Evolutionary conservation across 345 rosid genomes (phyloP).

Genomic region (Streptanthus diversifolius): DNA sequence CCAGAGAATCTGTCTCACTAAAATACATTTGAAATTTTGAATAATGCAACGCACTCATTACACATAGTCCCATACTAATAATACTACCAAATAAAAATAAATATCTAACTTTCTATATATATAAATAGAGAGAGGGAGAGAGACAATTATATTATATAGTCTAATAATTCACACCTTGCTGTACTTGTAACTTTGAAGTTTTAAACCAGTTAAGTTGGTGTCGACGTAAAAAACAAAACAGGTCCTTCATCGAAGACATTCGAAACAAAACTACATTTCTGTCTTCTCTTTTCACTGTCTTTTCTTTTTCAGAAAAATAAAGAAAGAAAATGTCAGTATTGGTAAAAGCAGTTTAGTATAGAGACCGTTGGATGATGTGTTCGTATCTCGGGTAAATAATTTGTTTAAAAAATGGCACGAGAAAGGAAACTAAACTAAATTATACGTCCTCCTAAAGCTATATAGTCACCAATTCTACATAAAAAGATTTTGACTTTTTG

Average conservation of each 20-base stretch:
- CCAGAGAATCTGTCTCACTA: conserved; percentile 36
- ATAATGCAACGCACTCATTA: conserved; percentile 27
- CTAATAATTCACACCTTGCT: conserved; percentile 21
- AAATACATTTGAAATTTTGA: conserved; percentile 24
- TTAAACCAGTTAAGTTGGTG: conserved; percentile 21
- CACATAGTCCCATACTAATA: conserved; percentile 26
- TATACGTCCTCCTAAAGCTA: conserved; percentile 58
- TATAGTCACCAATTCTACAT: conserved; percentile 64
- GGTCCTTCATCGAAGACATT: conserved; percentile 20
- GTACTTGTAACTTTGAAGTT: conserved; percentile 26
- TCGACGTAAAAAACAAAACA: conserved; percentile 31
- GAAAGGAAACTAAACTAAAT: conserved; percentile 2
- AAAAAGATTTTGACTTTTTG: conserved; percentile 8
- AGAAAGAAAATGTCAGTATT: neutral
- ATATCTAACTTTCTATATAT: neutral
- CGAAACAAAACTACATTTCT: conserved; percentile 21
- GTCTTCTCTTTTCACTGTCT: conserved; percentile 34
- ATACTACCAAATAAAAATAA: conserved; percentile 27
- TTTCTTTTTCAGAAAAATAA: neutral
- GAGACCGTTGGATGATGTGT: conserved; percentile 22
- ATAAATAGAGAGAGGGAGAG: neutral
- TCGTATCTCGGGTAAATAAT: neutral
- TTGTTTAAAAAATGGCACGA: conserved; percentile 11
- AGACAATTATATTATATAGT: conserved; percentile 19
- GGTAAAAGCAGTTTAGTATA: conserved; percentile 9